A percentile compares a stretch with the other conserved stretches of the same genome.
These are phyloP conservation scores for Hibiscus mutabilis DNA, from an alignment of 345 rosid genomes.

Conservation along the genomic window DNA sequence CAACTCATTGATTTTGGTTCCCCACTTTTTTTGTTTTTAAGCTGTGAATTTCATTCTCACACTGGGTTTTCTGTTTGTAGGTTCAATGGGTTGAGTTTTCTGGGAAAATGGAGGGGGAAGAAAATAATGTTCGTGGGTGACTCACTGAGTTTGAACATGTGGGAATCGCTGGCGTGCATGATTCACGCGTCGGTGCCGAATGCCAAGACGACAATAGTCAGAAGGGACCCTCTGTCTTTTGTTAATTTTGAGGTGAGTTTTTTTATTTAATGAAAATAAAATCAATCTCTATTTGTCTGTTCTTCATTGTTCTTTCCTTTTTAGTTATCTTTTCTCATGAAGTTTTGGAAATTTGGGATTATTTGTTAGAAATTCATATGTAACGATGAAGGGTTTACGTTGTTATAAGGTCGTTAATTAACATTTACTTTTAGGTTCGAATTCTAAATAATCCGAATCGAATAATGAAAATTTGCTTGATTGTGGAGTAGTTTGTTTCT, in stretches of 20 bases:
- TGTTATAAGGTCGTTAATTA: too few species aligned
- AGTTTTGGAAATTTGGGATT: too few species aligned
- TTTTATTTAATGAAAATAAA: neutral
- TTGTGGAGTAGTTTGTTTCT: too few species aligned
- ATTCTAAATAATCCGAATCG: too few species aligned
- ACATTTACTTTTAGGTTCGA: too few species aligned
- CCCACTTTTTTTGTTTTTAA: neutral
- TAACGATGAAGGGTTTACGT: too few species aligned
- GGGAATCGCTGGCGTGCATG: constrained; percentile 93
- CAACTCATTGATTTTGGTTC: neutral
- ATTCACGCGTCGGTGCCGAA: constrained; percentile 84
- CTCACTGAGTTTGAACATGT: constrained; percentile 97
- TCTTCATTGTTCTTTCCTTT: too few species aligned
- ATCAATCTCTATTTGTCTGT: too few species aligned
- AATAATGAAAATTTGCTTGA: too few species aligned
- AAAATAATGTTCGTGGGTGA: constrained; percentile 96
- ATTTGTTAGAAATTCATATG: too few species aligned
- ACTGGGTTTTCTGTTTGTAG: constrained; percentile 20
- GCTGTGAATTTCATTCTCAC: neutral
- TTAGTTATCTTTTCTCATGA: neutral
- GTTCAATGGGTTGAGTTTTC: constrained; percentile 62
- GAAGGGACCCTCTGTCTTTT: constrained; percentile 46
- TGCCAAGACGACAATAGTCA: constrained; percentile 40
- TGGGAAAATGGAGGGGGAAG: constrained; percentile 69
- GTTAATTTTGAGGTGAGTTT: constrained; percentile 56